Percentiles rank a stretch among this genome's conserved stretches.
Conservation (phyloP, 768 basidiomycete genomes). For the Tricholomella constricta region DNA sequence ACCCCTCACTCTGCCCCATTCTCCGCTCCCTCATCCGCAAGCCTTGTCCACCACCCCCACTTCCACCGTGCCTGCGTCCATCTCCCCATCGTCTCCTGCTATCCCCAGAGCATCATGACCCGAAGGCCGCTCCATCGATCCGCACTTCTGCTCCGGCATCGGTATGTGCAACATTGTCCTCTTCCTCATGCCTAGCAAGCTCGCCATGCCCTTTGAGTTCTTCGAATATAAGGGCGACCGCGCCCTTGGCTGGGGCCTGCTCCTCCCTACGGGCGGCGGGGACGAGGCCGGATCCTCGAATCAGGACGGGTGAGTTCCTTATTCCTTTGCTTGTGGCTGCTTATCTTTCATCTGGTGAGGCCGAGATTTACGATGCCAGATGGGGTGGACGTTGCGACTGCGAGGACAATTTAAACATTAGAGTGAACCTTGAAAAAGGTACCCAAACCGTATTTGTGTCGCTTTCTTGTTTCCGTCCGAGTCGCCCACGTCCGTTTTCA, state of each 20-base stretch:
- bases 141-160: slow-evolving; percentile 86
- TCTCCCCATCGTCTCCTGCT: slow-evolving; percentile 7
- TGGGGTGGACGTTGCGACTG: slow-evolving; percentile 76
- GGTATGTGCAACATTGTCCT: slow-evolving; percentile 85
- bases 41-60: not conserved
- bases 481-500: too few relatives aligned
- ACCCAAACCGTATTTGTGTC: slow-evolving; percentile 60
- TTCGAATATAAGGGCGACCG: slow-evolving; percentile 92
- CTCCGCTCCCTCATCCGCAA: slow-evolving; percentile 1
- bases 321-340: slow-evolving; percentile 83
- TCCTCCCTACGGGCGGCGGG: slow-evolving; percentile 76
- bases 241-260: slow-evolving; percentile 56
- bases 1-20: slow-evolving; percentile 7
- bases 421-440: slow-evolving; percentile 84
- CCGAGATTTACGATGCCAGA: slow-evolving; percentile 75
- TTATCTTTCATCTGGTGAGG: slow-evolving; percentile 91
- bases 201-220: slow-evolving; percentile 80
- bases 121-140: slow-evolving; percentile 71
- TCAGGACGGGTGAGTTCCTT: slow-evolving; percentile 59
- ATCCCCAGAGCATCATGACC: slow-evolving; percentile 20
- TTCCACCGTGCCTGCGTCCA: too few relatives aligned
- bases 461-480: too few relatives aligned
- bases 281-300: slow-evolving; percentile 7
- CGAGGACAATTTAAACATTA: slow-evolving; percentile 76
- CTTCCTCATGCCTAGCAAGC: slow-evolving; percentile 78